Evolutionary conservation across 371 early-diverging fungal genomes (phyloP).

Genomic region (Sanchytrium tribonematis): DNA sequence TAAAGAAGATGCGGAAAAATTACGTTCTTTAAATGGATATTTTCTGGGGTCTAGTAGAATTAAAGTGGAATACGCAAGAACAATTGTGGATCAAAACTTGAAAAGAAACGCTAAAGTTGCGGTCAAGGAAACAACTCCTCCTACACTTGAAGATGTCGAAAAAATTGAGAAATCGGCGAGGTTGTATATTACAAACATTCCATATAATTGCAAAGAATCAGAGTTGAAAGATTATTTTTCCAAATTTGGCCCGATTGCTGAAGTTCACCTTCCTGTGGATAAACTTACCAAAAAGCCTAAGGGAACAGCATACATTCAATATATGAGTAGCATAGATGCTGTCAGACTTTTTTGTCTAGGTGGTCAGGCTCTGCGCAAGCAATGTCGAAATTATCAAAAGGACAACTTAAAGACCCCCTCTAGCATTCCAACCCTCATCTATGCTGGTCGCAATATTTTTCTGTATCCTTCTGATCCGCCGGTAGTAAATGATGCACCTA

Average conservation of each 20-base stretch:
- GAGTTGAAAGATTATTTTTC: slow-evolving; percentile 48
- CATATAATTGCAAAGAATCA: slow-evolving; percentile 58
- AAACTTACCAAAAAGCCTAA: slow-evolving; percentile 67
- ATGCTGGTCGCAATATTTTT: background rate
- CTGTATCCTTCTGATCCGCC: background rate
- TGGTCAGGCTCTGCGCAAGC: background rate
- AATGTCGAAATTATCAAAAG: background rate
- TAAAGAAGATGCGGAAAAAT: background rate
- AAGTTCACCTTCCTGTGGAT: slow-evolving; percentile 71
- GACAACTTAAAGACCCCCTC: background rate
- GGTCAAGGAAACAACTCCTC: background rate
- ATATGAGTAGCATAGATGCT: slow-evolving; percentile 66
- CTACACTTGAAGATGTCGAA: background rate
- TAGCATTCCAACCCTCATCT: background rate
- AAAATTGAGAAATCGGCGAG: slow-evolving; percentile 69
- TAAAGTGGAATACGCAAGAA: background rate
- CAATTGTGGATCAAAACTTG: background rate
- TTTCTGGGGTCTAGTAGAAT: background rate
- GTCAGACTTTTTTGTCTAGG: slow-evolving; percentile 31
- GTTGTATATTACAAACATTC: slow-evolving; percentile 63
- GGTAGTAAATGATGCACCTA: background rate
- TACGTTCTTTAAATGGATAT: background rate
- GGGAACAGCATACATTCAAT: slow-evolving; percentile 70
- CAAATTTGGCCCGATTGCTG: slow-evolving; percentile 61
- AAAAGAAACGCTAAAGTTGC: background rate